Evolutionary conservation across 768 basidiomycete species (phyloP).

Genomic region (Paxillus ammoniavirescens): DNA sequence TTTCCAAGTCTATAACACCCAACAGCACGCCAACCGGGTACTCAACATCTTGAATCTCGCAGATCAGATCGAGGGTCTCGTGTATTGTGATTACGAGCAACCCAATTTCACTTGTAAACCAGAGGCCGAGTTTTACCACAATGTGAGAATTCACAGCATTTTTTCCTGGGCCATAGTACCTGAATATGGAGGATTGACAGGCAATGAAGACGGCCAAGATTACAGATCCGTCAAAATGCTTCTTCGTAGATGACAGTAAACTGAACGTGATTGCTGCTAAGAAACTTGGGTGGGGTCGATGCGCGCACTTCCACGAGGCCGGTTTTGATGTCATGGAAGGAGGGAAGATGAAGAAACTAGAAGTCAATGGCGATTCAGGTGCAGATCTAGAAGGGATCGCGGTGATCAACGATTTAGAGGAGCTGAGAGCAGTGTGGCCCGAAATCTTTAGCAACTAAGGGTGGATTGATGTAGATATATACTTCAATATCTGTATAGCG

Average conservation of each 20-base stretch:
- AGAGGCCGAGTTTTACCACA: conserved; percentile 64
- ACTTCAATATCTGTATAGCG: conserved; percentile 3
- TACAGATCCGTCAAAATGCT: conserved; percentile 65
- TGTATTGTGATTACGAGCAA: conserved; percentile 74
- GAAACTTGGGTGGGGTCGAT: conserved; percentile 65
- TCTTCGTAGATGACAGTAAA: conserved; percentile 79
- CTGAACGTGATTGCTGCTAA: conserved; percentile 67
- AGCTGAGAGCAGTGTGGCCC: conserved; percentile 70
- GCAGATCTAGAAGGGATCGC: conserved; percentile 45
- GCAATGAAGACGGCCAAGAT: conserved; percentile 64
- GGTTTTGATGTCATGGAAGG: conserved; percentile 65
- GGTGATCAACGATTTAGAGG: conserved; percentile 57
- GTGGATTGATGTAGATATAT: neutral
- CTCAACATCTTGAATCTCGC: conserved; percentile 68
- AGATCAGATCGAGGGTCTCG: conserved; percentile 70
- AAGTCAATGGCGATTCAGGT: conserved; percentile 34
- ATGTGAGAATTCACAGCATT: conserved; percentile 37
- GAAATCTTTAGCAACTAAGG: conserved; percentile 57
- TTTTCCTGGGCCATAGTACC: neutral
- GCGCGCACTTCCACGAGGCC: conserved; percentile 75
- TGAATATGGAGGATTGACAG: conserved; percentile 33
- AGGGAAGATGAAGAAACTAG: conserved; percentile 48
- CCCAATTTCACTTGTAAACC: conserved; percentile 79
- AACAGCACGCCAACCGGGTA: conserved; percentile 79
- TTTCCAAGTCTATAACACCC: conserved; percentile 5